phyloP scores from a whole-genome alignment of 179 eudicot genomes.

The Nepenthes alata region DNA sequence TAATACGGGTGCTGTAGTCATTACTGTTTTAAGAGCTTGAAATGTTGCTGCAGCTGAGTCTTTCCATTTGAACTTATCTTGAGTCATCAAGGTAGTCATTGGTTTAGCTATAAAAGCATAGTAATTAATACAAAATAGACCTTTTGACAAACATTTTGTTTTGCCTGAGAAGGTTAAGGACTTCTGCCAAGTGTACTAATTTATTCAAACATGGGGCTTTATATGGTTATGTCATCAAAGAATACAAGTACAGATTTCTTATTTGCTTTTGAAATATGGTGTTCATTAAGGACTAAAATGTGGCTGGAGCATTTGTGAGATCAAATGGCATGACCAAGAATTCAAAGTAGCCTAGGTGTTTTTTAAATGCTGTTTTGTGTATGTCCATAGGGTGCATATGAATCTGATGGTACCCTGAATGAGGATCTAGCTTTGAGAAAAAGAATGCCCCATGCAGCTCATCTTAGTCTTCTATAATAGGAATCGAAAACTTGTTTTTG shows the following conservation, averaged over 20 bases:
- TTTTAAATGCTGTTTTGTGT: background rate
- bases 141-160: conserved; percentile 1
- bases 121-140: background rate
- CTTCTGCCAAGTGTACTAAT: background rate
- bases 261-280: background rate
- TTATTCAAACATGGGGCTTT: background rate
- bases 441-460: background rate
- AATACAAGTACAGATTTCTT: background rate
- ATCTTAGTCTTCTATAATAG: background rate
- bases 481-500: background rate
- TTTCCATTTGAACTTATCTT: background rate
- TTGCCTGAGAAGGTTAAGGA: background rate
- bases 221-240: background rate
- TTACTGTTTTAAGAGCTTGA: background rate
- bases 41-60: background rate
- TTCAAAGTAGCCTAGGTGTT: conserved; percentile 1
- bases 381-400: background rate
- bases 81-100: background rate
- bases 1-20: background rate
- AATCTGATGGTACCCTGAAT: background rate
- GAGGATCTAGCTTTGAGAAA: background rate
- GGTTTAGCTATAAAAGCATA: background rate
- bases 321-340: conserved; percentile 1
- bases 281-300: background rate
- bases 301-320: conserved; percentile 1